A percentile compares a stretch with the other conserved stretches of the same genome.
phyloP scores from a whole-genome alignment of 176 grass and related monocot species.

The bread wheat (Triticum aestivum) region DNA sequence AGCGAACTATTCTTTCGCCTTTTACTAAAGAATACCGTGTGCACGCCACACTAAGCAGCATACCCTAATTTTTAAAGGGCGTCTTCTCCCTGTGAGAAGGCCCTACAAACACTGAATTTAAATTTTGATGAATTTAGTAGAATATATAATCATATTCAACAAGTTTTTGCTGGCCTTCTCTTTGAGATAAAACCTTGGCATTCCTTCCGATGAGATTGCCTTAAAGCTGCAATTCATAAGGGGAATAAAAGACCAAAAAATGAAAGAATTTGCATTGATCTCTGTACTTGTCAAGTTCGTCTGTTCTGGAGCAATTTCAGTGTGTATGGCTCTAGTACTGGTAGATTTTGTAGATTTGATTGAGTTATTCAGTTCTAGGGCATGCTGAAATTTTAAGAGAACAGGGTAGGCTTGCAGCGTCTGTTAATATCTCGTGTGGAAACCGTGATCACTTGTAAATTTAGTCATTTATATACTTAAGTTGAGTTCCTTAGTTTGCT shows the following conservation, averaged over 20 bases:
- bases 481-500: neutral
- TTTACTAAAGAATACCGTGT: conserved; percentile 91
- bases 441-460: neutral
- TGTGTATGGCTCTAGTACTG: neutral
- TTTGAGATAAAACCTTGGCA: no score
- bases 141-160: no score
- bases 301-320: neutral
- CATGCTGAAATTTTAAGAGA: neutral
- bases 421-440: neutral
- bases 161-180: no score
- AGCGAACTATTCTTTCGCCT: conserved; percentile 82
- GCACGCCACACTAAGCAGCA: conserved; percentile 29
- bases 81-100: no score
- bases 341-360: neutral
- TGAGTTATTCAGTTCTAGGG: neutral
- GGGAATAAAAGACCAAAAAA: conserved; percentile 7
- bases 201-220: no score
- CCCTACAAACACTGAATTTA: no score
- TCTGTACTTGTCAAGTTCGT: neutral
- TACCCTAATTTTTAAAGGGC: neutral
- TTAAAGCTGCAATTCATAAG: no score
- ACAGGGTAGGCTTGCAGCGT: neutral
- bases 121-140: no score
- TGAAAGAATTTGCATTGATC: conserved; percentile 35
- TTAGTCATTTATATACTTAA: neutral